These are phyloP conservation scores for Capsella rubella DNA, from an alignment of 441 rosid species.

Conservation along the genomic window DNA sequence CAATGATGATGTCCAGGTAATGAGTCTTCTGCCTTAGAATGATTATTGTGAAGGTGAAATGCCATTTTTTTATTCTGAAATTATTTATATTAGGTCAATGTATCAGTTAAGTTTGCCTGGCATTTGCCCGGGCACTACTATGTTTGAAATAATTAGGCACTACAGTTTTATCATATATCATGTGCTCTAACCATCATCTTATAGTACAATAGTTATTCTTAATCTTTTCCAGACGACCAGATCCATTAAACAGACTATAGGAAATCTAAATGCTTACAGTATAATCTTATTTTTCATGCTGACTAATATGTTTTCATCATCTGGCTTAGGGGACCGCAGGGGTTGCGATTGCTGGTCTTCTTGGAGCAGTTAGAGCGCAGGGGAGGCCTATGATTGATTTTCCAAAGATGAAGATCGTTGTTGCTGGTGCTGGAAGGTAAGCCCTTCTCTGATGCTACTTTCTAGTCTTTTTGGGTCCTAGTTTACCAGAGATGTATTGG, in stretches of 20 bases:
- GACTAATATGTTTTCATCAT: slow-evolving; percentile 20
- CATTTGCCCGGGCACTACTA: neutral
- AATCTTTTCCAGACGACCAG: slow-evolving; percentile 7
- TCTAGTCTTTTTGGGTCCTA: slow-evolving; percentile 9
- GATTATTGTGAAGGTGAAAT: slow-evolving; percentile 19
- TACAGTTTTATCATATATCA: neutral
- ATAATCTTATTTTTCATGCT: slow-evolving; percentile 12
- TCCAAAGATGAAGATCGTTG: slow-evolving; percentile 97
- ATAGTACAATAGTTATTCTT: slow-evolving; percentile 12
- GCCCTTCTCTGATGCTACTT: slow-evolving; percentile 27
- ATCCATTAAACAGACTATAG: slow-evolving; percentile 4
- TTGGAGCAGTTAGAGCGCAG: slow-evolving; percentile 99
- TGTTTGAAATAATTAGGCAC: neutral
- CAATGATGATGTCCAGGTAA: slow-evolving; percentile 99
- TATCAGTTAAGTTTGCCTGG: slow-evolving; percentile 5
- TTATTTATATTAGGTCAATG: slow-evolving; percentile 9
- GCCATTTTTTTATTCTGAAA: neutral
- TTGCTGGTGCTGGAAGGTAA: slow-evolving; percentile 99
- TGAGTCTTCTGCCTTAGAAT: slow-evolving; percentile 35
- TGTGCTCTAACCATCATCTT: slow-evolving; percentile 26
- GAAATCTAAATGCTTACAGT: slow-evolving; percentile 20
- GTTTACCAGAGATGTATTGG: neutral
- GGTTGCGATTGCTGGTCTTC: slow-evolving; percentile 98
- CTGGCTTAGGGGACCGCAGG: slow-evolving; percentile 93
- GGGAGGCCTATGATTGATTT: slow-evolving; percentile 98